phyloP scores from a whole-genome alignment of 768 basidiomycete species.

The Lactifluus hygrophoroides region DNA sequence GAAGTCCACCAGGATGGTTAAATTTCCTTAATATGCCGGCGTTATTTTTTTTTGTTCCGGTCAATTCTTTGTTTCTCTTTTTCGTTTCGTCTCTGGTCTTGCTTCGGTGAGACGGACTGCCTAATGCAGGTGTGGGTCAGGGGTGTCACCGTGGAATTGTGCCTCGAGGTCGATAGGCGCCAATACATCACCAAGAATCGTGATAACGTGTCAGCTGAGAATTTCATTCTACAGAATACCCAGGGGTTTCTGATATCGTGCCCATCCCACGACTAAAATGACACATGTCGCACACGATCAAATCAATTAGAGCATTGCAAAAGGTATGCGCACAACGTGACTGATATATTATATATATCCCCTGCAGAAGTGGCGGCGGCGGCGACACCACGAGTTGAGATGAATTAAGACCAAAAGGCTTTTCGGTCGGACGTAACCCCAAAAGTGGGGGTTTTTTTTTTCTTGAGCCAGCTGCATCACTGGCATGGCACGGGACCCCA shows the following conservation, averaged over 20 bases:
- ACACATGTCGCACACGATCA: neutral
- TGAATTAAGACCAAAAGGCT: neutral
- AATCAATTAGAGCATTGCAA: neutral
- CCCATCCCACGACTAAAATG: neutral
- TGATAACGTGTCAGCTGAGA: neutral
- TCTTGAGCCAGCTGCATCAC: no score
- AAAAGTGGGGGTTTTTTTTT: no score
- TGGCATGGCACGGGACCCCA: neutral
- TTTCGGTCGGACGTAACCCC: neutral
- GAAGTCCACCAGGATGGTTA: neutral
- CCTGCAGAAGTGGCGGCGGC: no score
- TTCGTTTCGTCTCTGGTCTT: neutral
- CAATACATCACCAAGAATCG: neutral
- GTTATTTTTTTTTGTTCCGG: neutral
- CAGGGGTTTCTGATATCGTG: neutral
- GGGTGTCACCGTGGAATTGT: neutral
- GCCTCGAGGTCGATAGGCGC: neutral
- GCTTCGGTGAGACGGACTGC: neutral
- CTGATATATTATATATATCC: no score
- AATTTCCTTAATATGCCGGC: neutral
- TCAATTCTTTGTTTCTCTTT: neutral
- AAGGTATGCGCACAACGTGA: neutral
- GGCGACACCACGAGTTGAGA: neutral
- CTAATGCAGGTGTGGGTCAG: neutral
- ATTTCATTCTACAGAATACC: neutral